Base-by-base conservation (phyloP, 2,329 filamentous ascomycete genomes). In the Herpotrichia juniperi region DNA sequence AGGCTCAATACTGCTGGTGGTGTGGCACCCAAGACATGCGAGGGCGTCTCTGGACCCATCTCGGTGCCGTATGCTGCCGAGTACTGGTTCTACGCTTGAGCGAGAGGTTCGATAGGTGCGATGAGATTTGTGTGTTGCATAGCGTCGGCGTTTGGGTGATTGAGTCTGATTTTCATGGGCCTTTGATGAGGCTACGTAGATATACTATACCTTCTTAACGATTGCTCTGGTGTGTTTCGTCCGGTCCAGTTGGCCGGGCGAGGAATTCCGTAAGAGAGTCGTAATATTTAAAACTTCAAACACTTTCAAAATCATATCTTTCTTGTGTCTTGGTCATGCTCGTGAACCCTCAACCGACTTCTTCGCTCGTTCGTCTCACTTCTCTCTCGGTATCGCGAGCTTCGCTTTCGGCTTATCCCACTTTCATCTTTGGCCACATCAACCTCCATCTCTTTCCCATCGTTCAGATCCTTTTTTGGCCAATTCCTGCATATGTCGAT, bases 401-500 rank as follows among this genome's bases (percentile, higher is more conserved):
- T 70, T 51, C 59, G 61, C 50, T 70, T 74, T 26, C 65, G 63
- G 10, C 46, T 32, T 12, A 64, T 39, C 2, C 31, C 56, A 42
- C 28, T 48, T n/a, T 34, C 49, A 1, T 61, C 58, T 47, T 52
- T 59, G 1, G 32, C n/a, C 3, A 19, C 25, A 19, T 57, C 54
- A 4, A 39, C 24, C 7, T 60, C 51, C 46, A 59, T 58, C n/a
- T 56, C 46, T 24, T 57, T 56, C 17, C 50, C 56, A 3, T 59
- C 50, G 19, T 55, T 54, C 21, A 55, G 22, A 1, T 52, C 30
- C 69, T 97, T 97, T 66, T 89, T 87, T 2, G 94, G 94, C 94
- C 94, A 99, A 62, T 93, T 90, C 42, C 88, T 87, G 42, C 91
- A 93, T 53, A 94, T 86, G 65, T 99, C 94, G 58, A 99, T 97